Conservation (phyloP, 208 protist genomes). For the Leishmania tropica region DNA sequence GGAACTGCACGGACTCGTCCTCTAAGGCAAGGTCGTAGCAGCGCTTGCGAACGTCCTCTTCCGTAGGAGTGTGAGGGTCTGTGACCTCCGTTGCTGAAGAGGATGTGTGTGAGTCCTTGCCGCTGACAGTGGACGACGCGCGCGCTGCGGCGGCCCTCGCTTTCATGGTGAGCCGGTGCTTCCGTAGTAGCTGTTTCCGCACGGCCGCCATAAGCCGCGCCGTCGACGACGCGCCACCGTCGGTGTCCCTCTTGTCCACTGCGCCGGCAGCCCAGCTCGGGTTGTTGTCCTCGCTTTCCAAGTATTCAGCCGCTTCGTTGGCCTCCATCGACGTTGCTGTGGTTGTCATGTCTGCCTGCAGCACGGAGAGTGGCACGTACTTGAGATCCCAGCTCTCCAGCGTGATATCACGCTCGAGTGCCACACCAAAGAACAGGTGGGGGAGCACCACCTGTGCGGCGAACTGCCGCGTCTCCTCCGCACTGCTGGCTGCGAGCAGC, state of each 20-base stretch:
- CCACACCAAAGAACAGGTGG: constrained; percentile 66
- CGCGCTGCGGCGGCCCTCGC: not conserved
- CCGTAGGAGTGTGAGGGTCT: constrained; percentile 1
- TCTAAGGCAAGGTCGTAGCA: constrained; percentile 21
- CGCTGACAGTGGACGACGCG: not conserved
- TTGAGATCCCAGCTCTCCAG: constrained; percentile 60
- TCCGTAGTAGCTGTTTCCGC: constrained; percentile 7
- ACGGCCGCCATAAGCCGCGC: constrained; percentile 10
- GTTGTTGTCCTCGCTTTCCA: constrained; percentile 3
- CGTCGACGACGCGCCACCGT: not conserved
- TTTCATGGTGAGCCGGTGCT: not conserved
- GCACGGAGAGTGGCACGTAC: constrained; percentile 39
- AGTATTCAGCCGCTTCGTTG: constrained; percentile 3
- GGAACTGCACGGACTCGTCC: constrained; percentile 28
- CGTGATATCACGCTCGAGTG: constrained; percentile 45
- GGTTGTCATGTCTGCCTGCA: constrained; percentile 27
- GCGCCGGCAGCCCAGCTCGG: not conserved
- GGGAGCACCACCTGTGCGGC: constrained; percentile 72
- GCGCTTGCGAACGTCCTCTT: constrained; percentile 16
- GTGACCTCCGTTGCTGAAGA: not conserved
- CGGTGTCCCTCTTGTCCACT: not conserved
- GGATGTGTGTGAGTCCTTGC: not conserved
- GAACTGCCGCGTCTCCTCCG: constrained; percentile 53
- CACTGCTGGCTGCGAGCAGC: constrained; percentile 45
- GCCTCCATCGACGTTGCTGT: constrained; percentile 4